Percentiles rank a stretch among this genome's conserved stretches.
Evolutionary conservation across 441 rosid species (phyloP).

Genomic region (Gossypium davidsonii): DNA sequence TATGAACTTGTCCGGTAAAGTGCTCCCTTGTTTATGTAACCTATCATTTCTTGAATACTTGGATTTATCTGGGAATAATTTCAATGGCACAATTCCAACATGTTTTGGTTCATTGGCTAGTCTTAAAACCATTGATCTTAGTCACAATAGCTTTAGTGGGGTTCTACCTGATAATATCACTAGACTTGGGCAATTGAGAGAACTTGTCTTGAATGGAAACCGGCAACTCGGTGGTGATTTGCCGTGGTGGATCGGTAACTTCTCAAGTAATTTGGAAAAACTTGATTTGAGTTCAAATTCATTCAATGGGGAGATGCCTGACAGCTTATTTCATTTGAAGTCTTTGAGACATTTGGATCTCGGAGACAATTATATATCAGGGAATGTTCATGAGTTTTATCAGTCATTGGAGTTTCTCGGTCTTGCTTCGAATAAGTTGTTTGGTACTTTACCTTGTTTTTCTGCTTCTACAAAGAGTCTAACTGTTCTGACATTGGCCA

Average conservation of each 20-base stretch:
- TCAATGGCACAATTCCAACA: conserved; percentile 51
- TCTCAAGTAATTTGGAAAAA: conserved; percentile 51
- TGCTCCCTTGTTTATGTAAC: conserved; percentile 55
- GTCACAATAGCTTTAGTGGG: conserved; percentile 53
- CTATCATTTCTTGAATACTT: conserved; percentile 46
- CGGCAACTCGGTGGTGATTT: conserved; percentile 46
- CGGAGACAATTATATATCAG: conserved; percentile 49
- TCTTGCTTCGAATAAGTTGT: conserved; percentile 62
- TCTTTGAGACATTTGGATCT: conserved; percentile 61
- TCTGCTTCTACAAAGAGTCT: conserved; percentile 52
- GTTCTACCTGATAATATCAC: conserved; percentile 40
- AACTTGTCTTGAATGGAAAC: conserved; percentile 52
- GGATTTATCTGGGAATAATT: conserved; percentile 47
- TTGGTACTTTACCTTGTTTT: conserved; percentile 83
- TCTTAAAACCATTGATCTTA: conserved; percentile 62
- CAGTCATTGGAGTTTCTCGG: conserved; percentile 56
- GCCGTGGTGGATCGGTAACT: conserved; percentile 69
- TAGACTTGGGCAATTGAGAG: conserved; percentile 46
- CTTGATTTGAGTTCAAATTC: conserved; percentile 60
- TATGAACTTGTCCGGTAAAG: conserved; percentile 51
- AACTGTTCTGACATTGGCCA: conserved; percentile 46
- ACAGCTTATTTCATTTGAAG: conserved; percentile 39
- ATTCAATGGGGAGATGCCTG: conserved; percentile 59
- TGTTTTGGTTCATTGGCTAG: conserved; percentile 48
- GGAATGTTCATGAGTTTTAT: conserved; percentile 48